These are phyloP conservation scores for Daldinia loculata DNA, from an alignment of 495 filamentous ascomycete species.

Conservation along the genomic window DNA sequence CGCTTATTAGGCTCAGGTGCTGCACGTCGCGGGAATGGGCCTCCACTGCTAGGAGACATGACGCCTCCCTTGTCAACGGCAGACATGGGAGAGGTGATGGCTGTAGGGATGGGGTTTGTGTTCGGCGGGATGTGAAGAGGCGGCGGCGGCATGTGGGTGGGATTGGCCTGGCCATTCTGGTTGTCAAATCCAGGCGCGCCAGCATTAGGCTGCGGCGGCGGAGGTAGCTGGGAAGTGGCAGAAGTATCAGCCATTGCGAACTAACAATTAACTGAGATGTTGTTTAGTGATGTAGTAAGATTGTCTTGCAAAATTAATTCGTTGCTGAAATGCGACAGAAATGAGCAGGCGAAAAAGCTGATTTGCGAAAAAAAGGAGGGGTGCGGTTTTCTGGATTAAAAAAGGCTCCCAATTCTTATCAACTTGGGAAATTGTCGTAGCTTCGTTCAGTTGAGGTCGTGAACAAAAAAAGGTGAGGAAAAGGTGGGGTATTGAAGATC, in stretches of 20 bases:
- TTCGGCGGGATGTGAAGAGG: constrained; percentile 96
- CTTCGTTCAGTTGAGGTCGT: constrained; percentile 32
- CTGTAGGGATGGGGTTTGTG: constrained; percentile 93
- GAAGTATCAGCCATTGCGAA: constrained; percentile 74
- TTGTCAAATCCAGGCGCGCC: constrained; percentile 76
- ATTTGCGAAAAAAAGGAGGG: constrained; percentile 25
- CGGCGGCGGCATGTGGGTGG: constrained; percentile 91
- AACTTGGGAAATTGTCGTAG: constrained; percentile 26
- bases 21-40: constrained; percentile 85
- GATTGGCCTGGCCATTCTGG: constrained; percentile 72
- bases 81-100: constrained; percentile 87
- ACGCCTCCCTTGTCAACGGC: constrained; percentile 67
- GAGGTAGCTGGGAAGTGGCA: constrained; percentile 66
- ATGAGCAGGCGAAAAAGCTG: constrained; percentile 30
- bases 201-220: constrained; percentile 70
- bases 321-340: constrained; percentile 31
- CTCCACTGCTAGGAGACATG: constrained; percentile 82
- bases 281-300: constrained; percentile 32
- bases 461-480: constrained; percentile 18
- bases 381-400: constrained; percentile 21
- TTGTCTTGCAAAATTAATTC: constrained; percentile 31
- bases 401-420: constrained; percentile 19
- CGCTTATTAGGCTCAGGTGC: constrained; percentile 99
- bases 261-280: constrained; percentile 14
- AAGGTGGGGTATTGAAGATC: constrained; percentile 33